Evolutionary conservation across 2,329 filamentous ascomycete genomes (phyloP), one percentile per base, ranked within the genome.

Genomic region (Phaeosphaeriaceae sp.): DNA sequence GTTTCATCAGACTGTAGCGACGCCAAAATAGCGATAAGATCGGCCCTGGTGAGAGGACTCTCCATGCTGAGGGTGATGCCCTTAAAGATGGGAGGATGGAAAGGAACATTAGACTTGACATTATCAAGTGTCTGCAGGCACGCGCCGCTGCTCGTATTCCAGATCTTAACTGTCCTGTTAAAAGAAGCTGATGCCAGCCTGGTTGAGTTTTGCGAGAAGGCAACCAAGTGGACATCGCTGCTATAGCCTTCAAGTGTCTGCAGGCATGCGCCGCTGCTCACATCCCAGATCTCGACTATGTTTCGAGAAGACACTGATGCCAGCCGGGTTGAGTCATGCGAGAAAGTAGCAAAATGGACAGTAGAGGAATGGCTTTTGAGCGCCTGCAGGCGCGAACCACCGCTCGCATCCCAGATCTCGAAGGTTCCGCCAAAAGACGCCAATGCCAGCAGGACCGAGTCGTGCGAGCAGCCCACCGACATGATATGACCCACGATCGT

Each of bases 361-460:
- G 5, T 81, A 17, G 53, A 42, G 22, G 7, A 24, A 55, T 63
- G 55, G 61, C 58, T 55, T 22, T 66, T 58, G 13, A 66, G 48
- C 46, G 55, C 63, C 42, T 57, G 56, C 36, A 67, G 60, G 24
- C 51, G 46, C 40, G 27, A 3, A 6, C 49, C 49, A 4, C 15
- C 15, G 19, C 15, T 24, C 3, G 15, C 44, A 22, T 46, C 45
- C 63, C 60, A 67, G 47, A 67, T 19, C 54, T 49, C 7, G n/a
- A 44, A 7, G 3, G 41, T 44, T 2, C 20, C 11, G 41, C 20
- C 41, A 7, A 5, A 7, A 10, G 2, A 48, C 13, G 1, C 44
- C 9, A 42, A 54, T 15, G 44, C 51, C 11, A 54, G 24, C 24
- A 20, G 24, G 1, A 3, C 21, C 3, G 17, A 20, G 44, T 54